Conservation (phyloP, 108 stramenopile species). For the Nitzschia palea region DNA sequence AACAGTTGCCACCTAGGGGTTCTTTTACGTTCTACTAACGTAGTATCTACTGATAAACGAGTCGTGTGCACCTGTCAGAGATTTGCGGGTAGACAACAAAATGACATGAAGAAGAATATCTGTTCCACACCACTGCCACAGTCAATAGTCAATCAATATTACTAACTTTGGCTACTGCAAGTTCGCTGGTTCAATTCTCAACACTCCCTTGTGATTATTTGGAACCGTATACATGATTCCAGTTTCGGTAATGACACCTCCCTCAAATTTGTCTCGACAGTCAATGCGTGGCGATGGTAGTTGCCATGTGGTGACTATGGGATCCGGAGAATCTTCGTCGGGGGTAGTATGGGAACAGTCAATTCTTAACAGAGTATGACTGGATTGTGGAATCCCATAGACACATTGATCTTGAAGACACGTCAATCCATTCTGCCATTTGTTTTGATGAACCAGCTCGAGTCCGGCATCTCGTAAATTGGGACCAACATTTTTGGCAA, state of each 20-base stretch:
- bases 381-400: constrained; percentile 80
- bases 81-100: too few species aligned
- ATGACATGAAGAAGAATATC: too few species aligned
- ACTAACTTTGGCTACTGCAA: too few species aligned
- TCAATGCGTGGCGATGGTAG: constrained; percentile 50
- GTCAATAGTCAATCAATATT: too few species aligned
- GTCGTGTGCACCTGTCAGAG: too few species aligned
- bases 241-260: constrained; percentile 67
- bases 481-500: constrained; percentile 57
- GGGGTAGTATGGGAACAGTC: constrained; percentile 21
- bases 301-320: constrained; percentile 64
- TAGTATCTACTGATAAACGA: too few species aligned
- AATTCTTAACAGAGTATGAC: constrained; percentile 70
- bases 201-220: constrained; percentile 71
- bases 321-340: constrained; percentile 29
- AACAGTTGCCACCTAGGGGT: too few species aligned
- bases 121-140: too few species aligned
- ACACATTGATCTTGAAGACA: constrained; percentile 69
- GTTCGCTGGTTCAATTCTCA: constrained; percentile 66
- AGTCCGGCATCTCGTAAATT: constrained; percentile 59
- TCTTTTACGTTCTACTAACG: too few species aligned
- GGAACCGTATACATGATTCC: constrained; percentile 73
- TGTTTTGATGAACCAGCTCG: constrained; percentile 76
- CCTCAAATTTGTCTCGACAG: constrained; percentile 76
- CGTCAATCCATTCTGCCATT: constrained; percentile 89